Evolutionary conservation across 164 flowering plant species (phyloP).

Genomic region (Litsea cubeba): DNA sequence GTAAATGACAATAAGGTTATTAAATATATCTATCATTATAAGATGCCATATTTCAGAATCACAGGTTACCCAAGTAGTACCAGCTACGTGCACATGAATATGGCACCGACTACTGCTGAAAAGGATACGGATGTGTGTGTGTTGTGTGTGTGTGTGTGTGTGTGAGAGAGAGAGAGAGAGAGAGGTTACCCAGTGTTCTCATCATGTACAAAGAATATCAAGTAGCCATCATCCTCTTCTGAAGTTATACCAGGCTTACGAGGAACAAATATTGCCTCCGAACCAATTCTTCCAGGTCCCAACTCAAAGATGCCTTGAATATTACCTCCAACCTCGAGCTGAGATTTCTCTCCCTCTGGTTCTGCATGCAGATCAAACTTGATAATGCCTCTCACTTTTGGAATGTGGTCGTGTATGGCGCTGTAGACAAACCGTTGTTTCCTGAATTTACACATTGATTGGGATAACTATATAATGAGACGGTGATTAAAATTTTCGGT

Average conservation of each 20-base stretch:
- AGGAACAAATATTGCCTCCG: constrained; percentile 93
- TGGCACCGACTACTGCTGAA: no score
- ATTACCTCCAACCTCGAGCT: constrained; percentile 88
- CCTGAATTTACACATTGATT: constrained; percentile 32
- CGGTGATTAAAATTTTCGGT: neutral
- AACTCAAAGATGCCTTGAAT: constrained; percentile 75
- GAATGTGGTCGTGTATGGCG: constrained; percentile 66
- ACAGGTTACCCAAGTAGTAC: no score
- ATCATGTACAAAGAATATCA: constrained; percentile 83
- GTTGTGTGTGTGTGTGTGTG: no score
- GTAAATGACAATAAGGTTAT: no score
- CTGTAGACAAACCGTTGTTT: constrained; percentile 86
- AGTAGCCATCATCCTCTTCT: constrained; percentile 97
- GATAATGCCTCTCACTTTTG: constrained; percentile 70
- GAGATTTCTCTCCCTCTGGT: constrained; percentile 61
- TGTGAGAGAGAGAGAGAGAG: constrained; percentile 1
- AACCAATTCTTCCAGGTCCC: constrained; percentile 84
- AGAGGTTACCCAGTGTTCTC: constrained; percentile 70
- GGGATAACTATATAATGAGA: constrained; percentile 6
- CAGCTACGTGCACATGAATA: no score
- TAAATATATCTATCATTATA: no score
- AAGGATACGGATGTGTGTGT: no score
- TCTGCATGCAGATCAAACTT: constrained; percentile 88
- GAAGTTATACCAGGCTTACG: constrained; percentile 56
- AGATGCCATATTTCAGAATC: no score